These are phyloP conservation scores for Coffea canephora DNA, from an alignment of 257 asterid species.

Conservation along the genomic window DNA sequence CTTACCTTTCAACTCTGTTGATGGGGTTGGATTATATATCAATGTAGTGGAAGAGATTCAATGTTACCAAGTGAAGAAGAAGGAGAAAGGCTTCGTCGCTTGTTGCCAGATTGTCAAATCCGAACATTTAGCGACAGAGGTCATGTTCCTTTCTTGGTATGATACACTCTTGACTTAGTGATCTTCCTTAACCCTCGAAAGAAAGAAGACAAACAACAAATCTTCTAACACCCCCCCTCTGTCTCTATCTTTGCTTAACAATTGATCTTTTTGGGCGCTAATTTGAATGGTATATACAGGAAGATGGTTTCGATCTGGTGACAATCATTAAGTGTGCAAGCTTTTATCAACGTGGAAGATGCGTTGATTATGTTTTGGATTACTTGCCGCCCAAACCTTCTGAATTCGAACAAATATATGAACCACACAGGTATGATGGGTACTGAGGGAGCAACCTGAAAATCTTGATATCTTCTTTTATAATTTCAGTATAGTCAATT, in stretches of 20 bases:
- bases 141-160: constrained; percentile 81
- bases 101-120: constrained; percentile 60
- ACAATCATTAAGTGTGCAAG: constrained; percentile 52
- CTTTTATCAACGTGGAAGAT: constrained; percentile 70
- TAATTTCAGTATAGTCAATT: neutral
- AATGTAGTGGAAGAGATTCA: constrained; percentile 72
- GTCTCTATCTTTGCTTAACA: no score
- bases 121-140: constrained; percentile 60
- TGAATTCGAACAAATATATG: constrained; percentile 45
- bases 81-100: constrained; percentile 57
- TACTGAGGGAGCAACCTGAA: neutral
- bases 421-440: constrained; percentile 44
- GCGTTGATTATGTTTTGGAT: constrained; percentile 62
- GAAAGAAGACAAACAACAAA: neutral
- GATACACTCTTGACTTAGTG: neutral
- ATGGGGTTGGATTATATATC: constrained; percentile 7
- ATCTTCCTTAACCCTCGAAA: neutral
- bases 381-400: constrained; percentile 73
- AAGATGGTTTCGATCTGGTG: constrained; percentile 57
- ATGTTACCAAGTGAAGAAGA: constrained; percentile 73
- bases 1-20: neutral
- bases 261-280: neutral
- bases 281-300: constrained; percentile 41
- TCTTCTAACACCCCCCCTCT: no score
- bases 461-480: neutral